A percentile compares a stretch with the other conserved stretches of the same genome.
Evolutionary conservation across 129 eudicot genomes (phyloP).

Genomic region (Centrapalus pauciflorus): DNA sequence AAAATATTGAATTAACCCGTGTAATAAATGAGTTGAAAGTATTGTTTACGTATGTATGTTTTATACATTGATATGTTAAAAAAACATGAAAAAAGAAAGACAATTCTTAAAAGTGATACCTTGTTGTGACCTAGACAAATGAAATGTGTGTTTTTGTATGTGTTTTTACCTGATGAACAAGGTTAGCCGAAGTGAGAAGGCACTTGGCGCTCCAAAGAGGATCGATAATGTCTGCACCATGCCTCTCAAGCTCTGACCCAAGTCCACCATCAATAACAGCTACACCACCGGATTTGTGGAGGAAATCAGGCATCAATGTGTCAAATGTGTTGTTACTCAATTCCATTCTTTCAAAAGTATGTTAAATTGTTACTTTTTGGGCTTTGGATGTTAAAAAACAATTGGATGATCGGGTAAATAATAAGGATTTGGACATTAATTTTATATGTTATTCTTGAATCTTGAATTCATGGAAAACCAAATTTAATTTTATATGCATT

Average conservation of each 20-base stretch:
- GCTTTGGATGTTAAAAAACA: background rate
- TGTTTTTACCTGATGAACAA: conserved; percentile 59
- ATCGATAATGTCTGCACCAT: conserved; percentile 94
- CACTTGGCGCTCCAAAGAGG: conserved; percentile 99
- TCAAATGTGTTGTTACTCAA: conserved; percentile 14
- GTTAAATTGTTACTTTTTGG: background rate
- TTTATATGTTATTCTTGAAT: too few relatives aligned
- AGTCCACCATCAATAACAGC: conserved; percentile 92
- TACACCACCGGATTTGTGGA: conserved; percentile 67
- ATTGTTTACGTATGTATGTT: too few relatives aligned
- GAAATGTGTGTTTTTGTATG: background rate
- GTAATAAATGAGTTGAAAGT: too few relatives aligned
- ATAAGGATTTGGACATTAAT: too few relatives aligned
- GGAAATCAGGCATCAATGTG: conserved; percentile 61
- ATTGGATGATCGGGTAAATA: background rate
- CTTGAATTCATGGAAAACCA: too few relatives aligned
- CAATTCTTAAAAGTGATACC: too few relatives aligned
- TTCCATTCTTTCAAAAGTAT: conserved; percentile 30
- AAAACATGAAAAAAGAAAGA: too few relatives aligned
- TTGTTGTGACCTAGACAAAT: too few relatives aligned
- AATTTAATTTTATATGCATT: too few relatives aligned
- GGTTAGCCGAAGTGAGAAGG: conserved; percentile 81
- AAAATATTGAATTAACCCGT: too few relatives aligned
- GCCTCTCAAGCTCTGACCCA: conserved; percentile 96
- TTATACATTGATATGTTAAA: too few relatives aligned